phyloP scores from a whole-genome alignment of 257 asterid species.

The Misopates orontium region DNA sequence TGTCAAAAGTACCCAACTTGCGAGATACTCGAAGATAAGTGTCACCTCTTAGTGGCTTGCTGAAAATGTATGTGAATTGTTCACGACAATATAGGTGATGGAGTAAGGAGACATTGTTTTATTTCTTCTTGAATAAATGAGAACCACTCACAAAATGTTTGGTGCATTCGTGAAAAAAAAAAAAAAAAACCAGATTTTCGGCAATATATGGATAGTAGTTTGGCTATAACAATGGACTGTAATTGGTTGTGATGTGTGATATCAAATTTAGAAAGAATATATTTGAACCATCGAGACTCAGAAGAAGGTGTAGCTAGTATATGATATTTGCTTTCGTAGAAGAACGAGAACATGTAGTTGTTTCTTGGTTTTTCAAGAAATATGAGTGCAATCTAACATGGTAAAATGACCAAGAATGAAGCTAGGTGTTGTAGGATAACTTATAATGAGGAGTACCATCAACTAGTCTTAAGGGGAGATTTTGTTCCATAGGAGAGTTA shows the following conservation, averaged over 20 bases:
- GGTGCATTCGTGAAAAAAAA: slow-evolving; percentile 6
- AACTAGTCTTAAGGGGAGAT: neutral
- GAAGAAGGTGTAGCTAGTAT: neutral
- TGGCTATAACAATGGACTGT: neutral
- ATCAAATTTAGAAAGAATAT: neutral
- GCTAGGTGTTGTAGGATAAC: neutral
- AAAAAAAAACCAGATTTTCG: too few species aligned
- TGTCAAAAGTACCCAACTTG: neutral
- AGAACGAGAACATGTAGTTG: neutral
- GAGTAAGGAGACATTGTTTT: too few species aligned
- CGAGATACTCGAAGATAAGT: too few species aligned
- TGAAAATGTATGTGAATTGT: too few species aligned
- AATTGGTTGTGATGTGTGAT: neutral
- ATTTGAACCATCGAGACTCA: neutral
- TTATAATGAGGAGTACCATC: neutral
- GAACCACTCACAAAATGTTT: slow-evolving; percentile 1
- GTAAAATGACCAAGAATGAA: neutral
- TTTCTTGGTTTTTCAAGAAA: neutral
- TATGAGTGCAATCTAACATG: neutral
- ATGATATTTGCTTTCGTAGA: neutral
- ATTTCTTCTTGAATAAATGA: neutral
- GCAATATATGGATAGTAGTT: slow-evolving; percentile 11
- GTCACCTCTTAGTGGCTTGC: too few species aligned
- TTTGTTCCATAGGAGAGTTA: slow-evolving; percentile 18
- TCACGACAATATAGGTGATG: neutral